Conservation (phyloP, 139 green algal genomes). For the Tetraselmis chui region DNA sequence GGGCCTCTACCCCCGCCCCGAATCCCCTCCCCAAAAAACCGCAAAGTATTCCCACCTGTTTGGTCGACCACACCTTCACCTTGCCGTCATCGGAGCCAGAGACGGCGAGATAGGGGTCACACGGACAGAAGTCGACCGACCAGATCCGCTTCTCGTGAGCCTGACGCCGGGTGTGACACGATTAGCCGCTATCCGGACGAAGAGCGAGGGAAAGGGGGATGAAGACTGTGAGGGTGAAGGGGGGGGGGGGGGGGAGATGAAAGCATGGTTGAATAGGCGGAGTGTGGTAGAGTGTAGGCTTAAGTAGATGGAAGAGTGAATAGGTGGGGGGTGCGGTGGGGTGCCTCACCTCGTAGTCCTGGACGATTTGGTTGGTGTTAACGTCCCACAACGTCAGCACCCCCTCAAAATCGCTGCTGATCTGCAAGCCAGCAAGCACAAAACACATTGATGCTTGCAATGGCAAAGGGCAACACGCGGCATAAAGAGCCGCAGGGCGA, state of each 20-base stretch:
- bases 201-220: background rate
- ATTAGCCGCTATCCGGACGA: background rate
- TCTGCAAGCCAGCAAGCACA: too few species aligned
- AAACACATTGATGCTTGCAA: too few species aligned
- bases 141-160: constrained; percentile 10
- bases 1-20: too few species aligned
- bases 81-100: constrained; percentile 6
- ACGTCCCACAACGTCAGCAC: constrained; percentile 5
- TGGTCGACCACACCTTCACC: background rate
- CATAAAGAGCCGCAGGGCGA: too few species aligned
- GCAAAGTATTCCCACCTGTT: too few species aligned
- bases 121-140: constrained; percentile 4
- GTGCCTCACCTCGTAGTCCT: background rate
- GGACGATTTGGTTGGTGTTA: background rate
- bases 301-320: too few species aligned
- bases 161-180: too few species aligned
- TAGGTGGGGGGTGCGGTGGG: background rate
- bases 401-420: constrained; percentile 4
- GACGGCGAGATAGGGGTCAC: constrained; percentile 2
- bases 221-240: background rate
- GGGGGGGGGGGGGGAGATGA: background rate
- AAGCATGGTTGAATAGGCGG: too few species aligned
- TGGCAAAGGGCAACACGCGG: too few species aligned
- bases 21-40: too few species aligned
- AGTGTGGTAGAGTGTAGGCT: too few species aligned